Conservation (phyloP, 192 early-diverging fungal species). For the Coemansia sp. region DNA sequence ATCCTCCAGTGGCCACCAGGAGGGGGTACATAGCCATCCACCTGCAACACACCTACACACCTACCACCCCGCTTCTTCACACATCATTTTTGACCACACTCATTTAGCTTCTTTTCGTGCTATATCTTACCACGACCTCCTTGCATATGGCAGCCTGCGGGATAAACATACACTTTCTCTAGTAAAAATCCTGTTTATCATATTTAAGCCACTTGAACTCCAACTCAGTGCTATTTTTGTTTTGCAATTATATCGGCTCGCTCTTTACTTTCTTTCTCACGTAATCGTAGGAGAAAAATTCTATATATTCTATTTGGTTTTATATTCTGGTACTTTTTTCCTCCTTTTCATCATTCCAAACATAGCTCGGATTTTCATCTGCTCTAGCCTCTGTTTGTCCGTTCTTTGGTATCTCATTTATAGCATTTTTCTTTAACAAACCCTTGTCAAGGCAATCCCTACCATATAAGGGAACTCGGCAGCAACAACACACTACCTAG, state of each 20-base stretch:
- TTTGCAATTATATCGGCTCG: background rate
- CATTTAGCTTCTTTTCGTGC: slow-evolving; percentile 4
- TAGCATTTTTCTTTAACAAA: background rate
- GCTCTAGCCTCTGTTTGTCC: background rate
- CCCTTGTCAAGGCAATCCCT: background rate
- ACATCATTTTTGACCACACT: background rate
- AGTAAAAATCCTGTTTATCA: slow-evolving; percentile 2
- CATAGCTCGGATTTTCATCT: background rate
- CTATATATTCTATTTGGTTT: background rate
- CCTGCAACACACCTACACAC: background rate
- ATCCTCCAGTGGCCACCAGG: background rate
- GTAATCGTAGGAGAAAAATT: background rate
- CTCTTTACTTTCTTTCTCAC: background rate
- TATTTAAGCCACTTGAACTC: slow-evolving; percentile 1
- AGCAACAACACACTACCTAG: too few species aligned
- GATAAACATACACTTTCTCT: background rate
- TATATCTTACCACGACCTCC: slow-evolving; percentile 3
- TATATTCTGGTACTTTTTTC: background rate
- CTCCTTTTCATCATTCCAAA: background rate
- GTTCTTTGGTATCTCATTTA: background rate
- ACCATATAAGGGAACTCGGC: too few species aligned
- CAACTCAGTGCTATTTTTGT: background rate
- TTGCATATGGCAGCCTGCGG: slow-evolving; percentile 3
- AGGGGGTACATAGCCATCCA: background rate
- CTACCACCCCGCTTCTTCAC: slow-evolving; percentile 1